Conservation (phyloP, 805 yeast genomes). For the Saturnispora gosingensis region DNA sequence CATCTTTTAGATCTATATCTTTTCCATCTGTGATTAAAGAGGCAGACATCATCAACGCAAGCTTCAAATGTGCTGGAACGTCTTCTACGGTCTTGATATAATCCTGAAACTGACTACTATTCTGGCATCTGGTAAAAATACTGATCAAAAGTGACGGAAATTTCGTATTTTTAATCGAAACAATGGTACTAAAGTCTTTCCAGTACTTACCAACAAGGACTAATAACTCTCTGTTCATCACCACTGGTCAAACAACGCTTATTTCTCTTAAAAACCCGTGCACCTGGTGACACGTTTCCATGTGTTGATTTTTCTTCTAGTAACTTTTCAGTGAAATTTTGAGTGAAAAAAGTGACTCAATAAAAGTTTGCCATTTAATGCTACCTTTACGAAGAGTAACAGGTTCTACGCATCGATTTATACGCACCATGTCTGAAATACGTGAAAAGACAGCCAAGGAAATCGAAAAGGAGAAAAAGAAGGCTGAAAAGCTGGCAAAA, state of each 20-base stretch:
- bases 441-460: constrained; percentile 54
- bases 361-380: constrained; percentile 5
- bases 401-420: neutral
- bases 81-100: neutral
- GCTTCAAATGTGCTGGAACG: constrained; percentile 1
- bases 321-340: neutral
- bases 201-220: neutral
- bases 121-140: neutral
- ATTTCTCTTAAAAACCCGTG: neutral
- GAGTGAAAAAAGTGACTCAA: constrained; percentile 4
- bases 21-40: neutral
- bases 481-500: constrained; percentile 47
- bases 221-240: neutral
- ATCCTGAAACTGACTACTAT: neutral
- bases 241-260: neutral
- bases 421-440: constrained; percentile 8
- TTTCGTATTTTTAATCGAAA: neutral
- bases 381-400: constrained; percentile 6
- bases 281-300: neutral
- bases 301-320: neutral
- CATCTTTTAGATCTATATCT: neutral
- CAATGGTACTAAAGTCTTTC: neutral
- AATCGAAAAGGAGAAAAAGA: constrained; percentile 54
- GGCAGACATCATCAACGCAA: constrained; percentile 4
- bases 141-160: neutral